Evolutionary conservation across 805 yeast genomes (phyloP), one percentile per base, ranked within the genome.

Genomic region (Torulaspora quercuum): DNA sequence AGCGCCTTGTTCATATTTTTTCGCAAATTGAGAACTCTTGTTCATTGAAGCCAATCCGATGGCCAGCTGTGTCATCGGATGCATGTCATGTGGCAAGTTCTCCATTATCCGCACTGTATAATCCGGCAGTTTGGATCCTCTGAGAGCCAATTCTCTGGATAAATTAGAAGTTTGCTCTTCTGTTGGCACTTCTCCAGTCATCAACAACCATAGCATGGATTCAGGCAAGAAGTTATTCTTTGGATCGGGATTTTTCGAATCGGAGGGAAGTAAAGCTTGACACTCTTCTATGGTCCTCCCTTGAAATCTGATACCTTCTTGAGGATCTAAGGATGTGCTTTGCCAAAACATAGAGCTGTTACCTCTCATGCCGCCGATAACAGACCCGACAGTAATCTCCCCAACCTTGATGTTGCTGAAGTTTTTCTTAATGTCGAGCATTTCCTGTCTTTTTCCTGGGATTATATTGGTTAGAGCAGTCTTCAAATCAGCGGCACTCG

Each of bases 41-140:
- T 81, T 82, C 60, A 83, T 70, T 25, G 88, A 81, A 38, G 81
- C 72, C 32, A 83, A 76, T 20, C 85, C 89, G 55, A 83, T 80
- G 32, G 86, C 73, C 53, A 82, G 70, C 61, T 82, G 92, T 19
- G 90, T 81, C 92, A 82, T 82, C 57, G 92, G 92, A 63, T 82
- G 92, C 59, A 82, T 68, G 49, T 76, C 70, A 25, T 72, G 58
- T 37, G 92, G 92, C 42, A 81, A 70, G 33, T 71, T 62, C 65
- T 78, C 82, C 45, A 82, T 65, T 36, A 80, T 63, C 51, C 72
- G 76, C 54, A 65, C 71, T 29, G 79, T 76, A 59, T 78, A 76
- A 47, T 68, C 73, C 42, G 92, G 92, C 48, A 82, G 66, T 34
- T 70, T 72, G 17, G 33, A 17, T 28, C 80, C 77, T 57, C 79